A percentile compares a stretch with the other conserved stretches of the same genome.
phyloP scores from a whole-genome alignment of 2,329 filamentous ascomycete species.

The Talaromyces sp. region DNA sequence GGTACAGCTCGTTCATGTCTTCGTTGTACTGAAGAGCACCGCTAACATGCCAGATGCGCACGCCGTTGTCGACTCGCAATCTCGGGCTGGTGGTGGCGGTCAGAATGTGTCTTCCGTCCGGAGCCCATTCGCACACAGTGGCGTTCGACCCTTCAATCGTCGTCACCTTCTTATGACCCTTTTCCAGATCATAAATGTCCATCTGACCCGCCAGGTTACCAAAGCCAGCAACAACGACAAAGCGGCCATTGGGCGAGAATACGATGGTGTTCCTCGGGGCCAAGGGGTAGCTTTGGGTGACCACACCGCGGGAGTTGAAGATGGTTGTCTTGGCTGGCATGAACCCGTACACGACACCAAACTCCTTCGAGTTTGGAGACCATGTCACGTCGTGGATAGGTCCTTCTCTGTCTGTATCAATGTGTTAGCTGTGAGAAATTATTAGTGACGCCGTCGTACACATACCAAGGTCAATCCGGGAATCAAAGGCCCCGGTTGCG shows the following conservation, averaged over 20 bases:
- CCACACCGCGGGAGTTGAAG: constrained; percentile 82
- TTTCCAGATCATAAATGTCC: constrained; percentile 93
- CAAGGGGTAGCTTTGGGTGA: constrained; percentile 79
- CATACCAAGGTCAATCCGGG: constrained; percentile 70
- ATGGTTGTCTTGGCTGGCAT: constrained; percentile 99
- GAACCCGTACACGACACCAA: constrained; percentile 94
- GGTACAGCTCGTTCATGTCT: constrained; percentile 91
- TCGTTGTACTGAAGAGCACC: constrained; percentile 91
- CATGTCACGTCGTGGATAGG: constrained; percentile 98
- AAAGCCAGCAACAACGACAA: constrained; percentile 91
- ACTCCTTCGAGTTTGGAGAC: constrained; percentile 96
- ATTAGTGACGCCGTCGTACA: neutral
- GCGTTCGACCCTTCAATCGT: constrained; percentile 95
- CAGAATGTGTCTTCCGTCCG: constrained; percentile 90
- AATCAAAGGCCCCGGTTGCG: constrained; percentile 86
- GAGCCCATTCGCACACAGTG: constrained; percentile 95
- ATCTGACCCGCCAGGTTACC: constrained; percentile 96
- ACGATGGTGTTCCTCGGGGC: constrained; percentile 89
- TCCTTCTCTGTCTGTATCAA: constrained; percentile 74
- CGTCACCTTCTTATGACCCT: constrained; percentile 85
- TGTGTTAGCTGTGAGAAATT: neutral
- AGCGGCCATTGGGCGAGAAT: constrained; percentile 90
- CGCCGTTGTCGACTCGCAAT: constrained; percentile 90
- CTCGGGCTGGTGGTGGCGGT: constrained; percentile 96
- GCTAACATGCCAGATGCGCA: constrained; percentile 90